These are phyloP conservation scores for Tylopilus plumbeoviolaceoides DNA, from an alignment of 768 basidiomycete genomes.

Conservation along the genomic window DNA sequence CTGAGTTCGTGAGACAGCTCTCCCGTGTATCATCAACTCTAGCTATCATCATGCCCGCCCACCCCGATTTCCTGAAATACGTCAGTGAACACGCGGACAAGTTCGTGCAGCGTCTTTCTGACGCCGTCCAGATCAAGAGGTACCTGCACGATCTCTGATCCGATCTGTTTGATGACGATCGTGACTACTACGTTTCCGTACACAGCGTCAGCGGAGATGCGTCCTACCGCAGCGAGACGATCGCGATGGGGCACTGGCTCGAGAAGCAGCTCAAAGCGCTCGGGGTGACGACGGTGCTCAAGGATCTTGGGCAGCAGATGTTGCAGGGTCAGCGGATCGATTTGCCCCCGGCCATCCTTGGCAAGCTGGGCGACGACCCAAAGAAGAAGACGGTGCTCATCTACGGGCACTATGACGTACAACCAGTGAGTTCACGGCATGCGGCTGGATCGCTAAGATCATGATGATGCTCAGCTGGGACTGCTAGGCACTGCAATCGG, in stretches of 20 bases:
- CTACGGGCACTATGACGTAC: conserved; percentile 96
- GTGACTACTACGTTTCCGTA: too few relatives aligned
- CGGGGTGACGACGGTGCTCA: conserved; percentile 71
- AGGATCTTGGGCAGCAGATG: conserved; percentile 72
- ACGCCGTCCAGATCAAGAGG: conserved; percentile 86
- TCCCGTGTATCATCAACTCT: not conserved
- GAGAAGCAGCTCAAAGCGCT: conserved; percentile 67
- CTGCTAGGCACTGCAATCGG: conserved; percentile 40
- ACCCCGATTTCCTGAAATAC: conserved; percentile 37
- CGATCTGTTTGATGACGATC: not conserved
- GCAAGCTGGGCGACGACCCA: conserved; percentile 74
- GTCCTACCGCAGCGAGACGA: conserved; percentile 67
- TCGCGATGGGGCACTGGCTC: conserved; percentile 85
- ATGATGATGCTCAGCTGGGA: too few relatives aligned
- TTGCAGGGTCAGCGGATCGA: conserved; percentile 67
- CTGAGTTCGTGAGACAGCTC: not conserved
- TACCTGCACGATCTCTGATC: conserved; percentile 16
- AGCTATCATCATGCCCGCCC: conserved; percentile 30
- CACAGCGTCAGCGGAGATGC: conserved; percentile 68
- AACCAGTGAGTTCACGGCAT: conserved; percentile 58
- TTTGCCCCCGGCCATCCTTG: conserved; percentile 83
- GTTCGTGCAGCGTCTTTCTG: conserved; percentile 75
- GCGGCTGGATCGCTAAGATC: too few relatives aligned
- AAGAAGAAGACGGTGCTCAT: conserved; percentile 91
- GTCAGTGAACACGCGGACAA: conserved; percentile 66